phyloP scores from a whole-genome alignment of 1,284 basidiomycete species.

The Cerioporus squamosus region DNA sequence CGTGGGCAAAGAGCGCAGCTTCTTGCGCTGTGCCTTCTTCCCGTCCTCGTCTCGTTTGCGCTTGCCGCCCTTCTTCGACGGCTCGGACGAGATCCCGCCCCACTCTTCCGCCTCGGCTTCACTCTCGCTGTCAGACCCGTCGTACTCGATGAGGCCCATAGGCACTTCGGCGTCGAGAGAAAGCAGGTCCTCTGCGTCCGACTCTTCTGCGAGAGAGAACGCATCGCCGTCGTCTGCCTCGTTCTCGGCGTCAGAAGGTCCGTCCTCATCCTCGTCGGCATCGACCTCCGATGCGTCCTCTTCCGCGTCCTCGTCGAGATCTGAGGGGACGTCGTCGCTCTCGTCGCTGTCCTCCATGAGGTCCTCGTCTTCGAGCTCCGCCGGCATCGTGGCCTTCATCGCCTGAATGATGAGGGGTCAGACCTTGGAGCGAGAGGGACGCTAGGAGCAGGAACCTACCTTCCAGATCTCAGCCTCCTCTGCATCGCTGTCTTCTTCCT shows the following conservation, averaged over 20 bases:
- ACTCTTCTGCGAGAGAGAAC: slow-evolving; percentile 65
- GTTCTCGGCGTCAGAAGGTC: slow-evolving; percentile 36
- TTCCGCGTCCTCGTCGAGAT: slow-evolving; percentile 28
- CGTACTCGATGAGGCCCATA: slow-evolving; percentile 61
- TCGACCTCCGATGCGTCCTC: slow-evolving; percentile 34
- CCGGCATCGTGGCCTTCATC: slow-evolving; percentile 84
- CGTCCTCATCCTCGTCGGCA: slow-evolving; percentile 34
- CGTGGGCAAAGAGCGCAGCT: slow-evolving; percentile 75
- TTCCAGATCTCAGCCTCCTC: slow-evolving; percentile 85
- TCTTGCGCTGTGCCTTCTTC: slow-evolving; percentile 69
- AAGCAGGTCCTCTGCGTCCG: slow-evolving; percentile 70
- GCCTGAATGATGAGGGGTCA: slow-evolving; percentile 51
- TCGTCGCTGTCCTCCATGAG: slow-evolving; percentile 42
- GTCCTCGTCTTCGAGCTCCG: slow-evolving; percentile 47
- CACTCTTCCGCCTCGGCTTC: slow-evolving; percentile 56
- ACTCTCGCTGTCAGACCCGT: slow-evolving; percentile 48
- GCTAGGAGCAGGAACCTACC: slow-evolving; percentile 46
- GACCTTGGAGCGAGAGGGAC: too few relatives aligned
- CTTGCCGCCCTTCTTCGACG: slow-evolving; percentile 50
- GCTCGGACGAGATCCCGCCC: slow-evolving; percentile 48
- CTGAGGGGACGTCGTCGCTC: slow-evolving; percentile 40
- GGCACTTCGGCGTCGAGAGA: slow-evolving; percentile 59
- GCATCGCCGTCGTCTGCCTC: slow-evolving; percentile 44
- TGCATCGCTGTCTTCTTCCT: slow-evolving; percentile 48
- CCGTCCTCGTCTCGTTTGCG: slow-evolving; percentile 47